Evolutionary conservation across 495 filamentous ascomycete genomes (phyloP).

Genomic region (Aspergillus wentii): DNA sequence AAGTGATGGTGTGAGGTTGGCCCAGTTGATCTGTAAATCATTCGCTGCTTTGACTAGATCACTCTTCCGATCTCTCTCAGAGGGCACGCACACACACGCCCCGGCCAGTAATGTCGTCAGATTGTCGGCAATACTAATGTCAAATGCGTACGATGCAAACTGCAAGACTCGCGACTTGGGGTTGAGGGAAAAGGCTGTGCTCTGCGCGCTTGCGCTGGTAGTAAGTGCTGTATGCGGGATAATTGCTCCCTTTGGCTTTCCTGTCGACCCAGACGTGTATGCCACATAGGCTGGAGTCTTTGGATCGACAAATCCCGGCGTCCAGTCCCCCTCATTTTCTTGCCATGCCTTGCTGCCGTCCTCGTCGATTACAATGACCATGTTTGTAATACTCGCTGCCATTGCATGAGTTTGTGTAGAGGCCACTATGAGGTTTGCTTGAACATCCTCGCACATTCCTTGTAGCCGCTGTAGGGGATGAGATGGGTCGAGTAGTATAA

Average conservation of each 20-base stretch:
- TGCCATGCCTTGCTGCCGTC: no score
- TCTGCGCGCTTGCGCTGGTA: slow-evolving; percentile 5
- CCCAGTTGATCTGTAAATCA: slow-evolving; percentile 11
- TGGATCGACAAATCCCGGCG: no score
- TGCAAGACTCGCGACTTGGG: slow-evolving; percentile 12
- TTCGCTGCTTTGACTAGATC: slow-evolving; percentile 23
- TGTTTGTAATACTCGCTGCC: no score
- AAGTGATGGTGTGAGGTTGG: slow-evolving; percentile 21
- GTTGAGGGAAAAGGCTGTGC: background rate
- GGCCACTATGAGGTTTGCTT: slow-evolving; percentile 9
- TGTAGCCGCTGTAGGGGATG: slow-evolving; percentile 10
- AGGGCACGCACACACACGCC: slow-evolving; percentile 26
- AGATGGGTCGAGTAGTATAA: slow-evolving; percentile 13
- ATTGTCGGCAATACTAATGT: slow-evolving; percentile 15
- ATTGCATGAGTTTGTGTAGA: no score
- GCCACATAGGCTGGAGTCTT: slow-evolving; percentile 15
- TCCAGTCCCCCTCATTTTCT: no score
- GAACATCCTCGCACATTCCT: slow-evolving; percentile 5
- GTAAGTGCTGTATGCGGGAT: slow-evolving; percentile 31
- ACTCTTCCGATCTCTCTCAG: slow-evolving; percentile 16
- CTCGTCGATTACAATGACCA: no score
- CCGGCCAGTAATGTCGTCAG: slow-evolving; percentile 19
- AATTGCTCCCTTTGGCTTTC: slow-evolving; percentile 38
- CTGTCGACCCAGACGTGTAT: slow-evolving; percentile 35
- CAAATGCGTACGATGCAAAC: slow-evolving; percentile 10